Conservation (phyloP, 2,329 filamentous ascomycete genomes). For the Arthrobotrys iridis region DNA sequence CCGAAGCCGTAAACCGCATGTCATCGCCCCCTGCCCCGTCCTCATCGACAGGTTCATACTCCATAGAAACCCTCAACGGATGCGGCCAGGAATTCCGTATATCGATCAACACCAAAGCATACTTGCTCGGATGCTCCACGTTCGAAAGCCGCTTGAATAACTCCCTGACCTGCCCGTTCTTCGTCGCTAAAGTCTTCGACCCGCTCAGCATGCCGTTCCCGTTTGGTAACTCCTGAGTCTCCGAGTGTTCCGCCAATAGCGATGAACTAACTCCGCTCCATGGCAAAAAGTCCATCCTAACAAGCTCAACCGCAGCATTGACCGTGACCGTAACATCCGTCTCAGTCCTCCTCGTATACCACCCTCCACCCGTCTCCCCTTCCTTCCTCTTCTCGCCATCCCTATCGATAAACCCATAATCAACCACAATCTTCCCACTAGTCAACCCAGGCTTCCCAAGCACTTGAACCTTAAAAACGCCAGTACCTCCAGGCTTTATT, state of each 20-base stretch:
- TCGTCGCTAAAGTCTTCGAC: constrained; percentile 53
- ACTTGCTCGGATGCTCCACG: constrained; percentile 67
- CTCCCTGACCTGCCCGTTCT: constrained; percentile 62
- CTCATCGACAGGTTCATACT: constrained; percentile 59
- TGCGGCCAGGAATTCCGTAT: constrained; percentile 89
- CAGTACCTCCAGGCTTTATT: constrained; percentile 73
- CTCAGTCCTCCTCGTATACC: constrained; percentile 84
- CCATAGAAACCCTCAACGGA: constrained; percentile 74
- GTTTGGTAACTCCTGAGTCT: constrained; percentile 35
- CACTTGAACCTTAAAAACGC: constrained; percentile 83
- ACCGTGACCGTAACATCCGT: constrained; percentile 87
- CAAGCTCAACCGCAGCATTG: constrained; percentile 86
- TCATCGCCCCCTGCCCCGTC: constrained; percentile 60
- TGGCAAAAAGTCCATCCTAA: constrained; percentile 83
- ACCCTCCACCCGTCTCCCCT: constrained; percentile 73
- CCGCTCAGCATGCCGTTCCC: constrained; percentile 60
- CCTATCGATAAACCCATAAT: constrained; percentile 77
- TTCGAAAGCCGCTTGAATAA: constrained; percentile 63
- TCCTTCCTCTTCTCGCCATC: constrained; percentile 64
- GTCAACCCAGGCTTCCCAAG: constrained; percentile 86
- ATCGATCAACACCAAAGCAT: constrained; percentile 83
- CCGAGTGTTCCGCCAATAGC: constrained; percentile 20
- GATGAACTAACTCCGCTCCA: constrained; percentile 68
- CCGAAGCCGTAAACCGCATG: constrained; percentile 62
- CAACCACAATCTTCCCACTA: constrained; percentile 79